Conservation (phyloP, 2,329 filamentous ascomycete species). For the Mollisiaceae sp. region DNA sequence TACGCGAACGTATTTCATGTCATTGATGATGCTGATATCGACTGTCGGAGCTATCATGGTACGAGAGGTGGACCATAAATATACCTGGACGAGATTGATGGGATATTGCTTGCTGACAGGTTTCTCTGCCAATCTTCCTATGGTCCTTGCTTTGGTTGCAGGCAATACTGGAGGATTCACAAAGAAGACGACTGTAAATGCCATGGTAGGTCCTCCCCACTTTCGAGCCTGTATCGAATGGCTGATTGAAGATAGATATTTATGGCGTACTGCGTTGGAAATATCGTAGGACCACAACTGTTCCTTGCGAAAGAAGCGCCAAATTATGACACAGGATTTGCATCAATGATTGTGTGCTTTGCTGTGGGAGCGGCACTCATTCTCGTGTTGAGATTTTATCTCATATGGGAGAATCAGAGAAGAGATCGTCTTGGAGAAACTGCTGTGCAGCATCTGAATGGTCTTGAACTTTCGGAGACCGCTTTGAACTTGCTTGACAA, state of each 20-base stretch:
- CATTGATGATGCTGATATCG: constrained; percentile 39
- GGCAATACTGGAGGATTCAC: constrained; percentile 71
- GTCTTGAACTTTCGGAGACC: neutral
- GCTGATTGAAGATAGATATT: constrained; percentile 43
- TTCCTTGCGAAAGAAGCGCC: constrained; percentile 63
- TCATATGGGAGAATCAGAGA: constrained; percentile 29
- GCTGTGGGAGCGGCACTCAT: constrained; percentile 7
- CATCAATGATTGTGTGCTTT: constrained; percentile 14
- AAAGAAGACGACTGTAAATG: constrained; percentile 67
- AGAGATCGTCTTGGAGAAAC: constrained; percentile 20
- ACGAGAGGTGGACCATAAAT: constrained; percentile 54
- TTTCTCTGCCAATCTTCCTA: constrained; percentile 54
- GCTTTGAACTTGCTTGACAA: constrained; percentile 8
- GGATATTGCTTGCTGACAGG: constrained; percentile 65
- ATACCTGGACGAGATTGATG: constrained; percentile 46
- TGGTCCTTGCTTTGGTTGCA: constrained; percentile 52
- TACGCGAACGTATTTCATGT: constrained; percentile 13
- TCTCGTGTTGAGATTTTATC: constrained; percentile 23
- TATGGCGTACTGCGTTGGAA: constrained; percentile 63
- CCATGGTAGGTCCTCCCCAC: constrained; percentile 49
- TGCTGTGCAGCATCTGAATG: constrained; percentile 1
- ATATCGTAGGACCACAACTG: constrained; percentile 68
- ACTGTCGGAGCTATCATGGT: constrained; percentile 61
- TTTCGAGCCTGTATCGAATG: neutral
- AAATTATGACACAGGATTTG: constrained; percentile 48